Conservation (phyloP, 371 early-diverging fungal genomes). For the Dipsacomyces acuminosporus region DNA sequence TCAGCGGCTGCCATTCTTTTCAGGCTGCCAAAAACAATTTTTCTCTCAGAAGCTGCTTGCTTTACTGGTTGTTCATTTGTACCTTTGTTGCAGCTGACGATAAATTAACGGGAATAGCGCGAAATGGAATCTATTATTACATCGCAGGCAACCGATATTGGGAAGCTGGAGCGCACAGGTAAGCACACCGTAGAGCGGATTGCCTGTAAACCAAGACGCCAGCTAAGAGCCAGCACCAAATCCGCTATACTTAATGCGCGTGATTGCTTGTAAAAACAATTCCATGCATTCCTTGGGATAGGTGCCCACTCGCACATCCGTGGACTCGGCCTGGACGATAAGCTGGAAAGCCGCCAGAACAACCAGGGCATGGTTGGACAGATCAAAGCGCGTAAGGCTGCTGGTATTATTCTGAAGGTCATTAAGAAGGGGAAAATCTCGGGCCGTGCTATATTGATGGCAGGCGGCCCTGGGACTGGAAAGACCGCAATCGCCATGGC, state of each 20-base stretch:
- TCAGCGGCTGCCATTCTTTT: too few species aligned
- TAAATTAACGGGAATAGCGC: too few species aligned
- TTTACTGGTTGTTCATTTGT: too few species aligned
- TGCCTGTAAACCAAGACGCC: too few species aligned
- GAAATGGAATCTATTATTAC: constrained; percentile 42
- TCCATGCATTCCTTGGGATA: constrained; percentile 24
- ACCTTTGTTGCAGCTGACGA: neutral
- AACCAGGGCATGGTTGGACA: constrained; percentile 99
- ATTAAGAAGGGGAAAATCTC: constrained; percentile 95
- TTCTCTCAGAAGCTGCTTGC: too few species aligned
- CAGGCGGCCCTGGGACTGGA: constrained; percentile 98
- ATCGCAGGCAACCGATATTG: constrained; percentile 50
- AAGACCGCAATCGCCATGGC: constrained; percentile 95
- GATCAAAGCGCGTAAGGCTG: constrained; percentile 90
- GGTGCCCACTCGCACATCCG: constrained; percentile 98
- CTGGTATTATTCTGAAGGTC: constrained; percentile 90
- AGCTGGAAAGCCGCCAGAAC: constrained; percentile 70
- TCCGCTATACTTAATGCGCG: too few species aligned
- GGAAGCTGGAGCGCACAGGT: constrained; percentile 54
- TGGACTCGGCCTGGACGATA: constrained; percentile 87
- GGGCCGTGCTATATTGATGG: constrained; percentile 95
- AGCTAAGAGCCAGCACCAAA: too few species aligned
- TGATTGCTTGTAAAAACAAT: too few species aligned
- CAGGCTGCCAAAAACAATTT: too few species aligned
- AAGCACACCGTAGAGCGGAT: constrained; percentile 7